phyloP scores from a whole-genome alignment of 306 rosid species.

The Phaseolus lunatus region DNA sequence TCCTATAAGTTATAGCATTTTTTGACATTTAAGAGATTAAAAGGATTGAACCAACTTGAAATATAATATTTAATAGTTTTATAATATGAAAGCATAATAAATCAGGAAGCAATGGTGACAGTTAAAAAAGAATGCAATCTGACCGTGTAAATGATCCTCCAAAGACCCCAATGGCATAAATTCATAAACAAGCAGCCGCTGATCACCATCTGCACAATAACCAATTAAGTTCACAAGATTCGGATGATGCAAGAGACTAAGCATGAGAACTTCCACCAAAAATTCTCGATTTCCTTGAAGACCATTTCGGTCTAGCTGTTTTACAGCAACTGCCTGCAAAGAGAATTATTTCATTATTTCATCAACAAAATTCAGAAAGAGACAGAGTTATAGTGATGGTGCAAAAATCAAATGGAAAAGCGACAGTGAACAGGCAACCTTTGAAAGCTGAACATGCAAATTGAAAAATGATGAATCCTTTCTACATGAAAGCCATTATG shows the following conservation, averaged over 20 bases:
- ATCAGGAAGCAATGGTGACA: constrained; percentile 26
- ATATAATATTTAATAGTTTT: constrained; percentile 9
- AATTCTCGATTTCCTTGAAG: constrained; percentile 99
- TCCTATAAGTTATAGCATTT: constrained; percentile 8
- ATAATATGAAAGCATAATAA: constrained; percentile 18
- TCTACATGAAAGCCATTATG: constrained; percentile 26
- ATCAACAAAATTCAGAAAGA: constrained; percentile 32
- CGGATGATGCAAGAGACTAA: constrained; percentile 96
- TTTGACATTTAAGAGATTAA: background rate
- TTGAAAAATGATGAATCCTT: constrained; percentile 11
- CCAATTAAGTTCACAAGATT: constrained; percentile 98
- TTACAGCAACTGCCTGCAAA: constrained; percentile 94
- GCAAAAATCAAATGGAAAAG: constrained; percentile 8
- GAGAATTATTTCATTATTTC: constrained; percentile 45
- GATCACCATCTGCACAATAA: constrained; percentile 98
- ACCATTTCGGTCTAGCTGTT: constrained; percentile 98
- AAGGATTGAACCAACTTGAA: constrained; percentile 14
- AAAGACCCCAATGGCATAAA: constrained; percentile 99
- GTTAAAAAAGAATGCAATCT: constrained; percentile 52
- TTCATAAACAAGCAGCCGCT: constrained; percentile 96
- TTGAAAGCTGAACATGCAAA: constrained; percentile 28
- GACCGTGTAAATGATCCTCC: constrained; percentile 99
- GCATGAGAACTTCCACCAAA: constrained; percentile 99
- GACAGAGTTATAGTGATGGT: constrained; percentile 7
- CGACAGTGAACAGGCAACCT: background rate